phyloP scores from a whole-genome alignment of 2,329 filamentous ascomycete genomes.

The Penicillium thymicola region DNA sequence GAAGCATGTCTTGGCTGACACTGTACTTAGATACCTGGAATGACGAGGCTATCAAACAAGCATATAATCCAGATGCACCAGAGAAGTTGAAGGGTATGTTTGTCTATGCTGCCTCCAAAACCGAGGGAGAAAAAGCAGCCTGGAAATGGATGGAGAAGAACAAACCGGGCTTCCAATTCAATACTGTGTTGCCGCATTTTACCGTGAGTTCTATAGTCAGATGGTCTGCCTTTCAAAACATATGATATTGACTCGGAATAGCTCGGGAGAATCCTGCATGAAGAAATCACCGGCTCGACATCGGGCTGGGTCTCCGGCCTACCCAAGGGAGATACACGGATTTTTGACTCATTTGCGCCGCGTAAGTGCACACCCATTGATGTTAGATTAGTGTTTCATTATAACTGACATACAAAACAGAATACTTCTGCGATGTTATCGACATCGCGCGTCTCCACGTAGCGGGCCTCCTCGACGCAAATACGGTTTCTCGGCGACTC shows the following conservation, averaged over 20 bases:
- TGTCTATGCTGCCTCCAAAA: conserved; percentile 49
- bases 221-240: not conserved
- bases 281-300: conserved; percentile 24
- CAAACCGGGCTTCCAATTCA: conserved; percentile 45
- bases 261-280: conserved; percentile 36
- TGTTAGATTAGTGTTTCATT: not conserved
- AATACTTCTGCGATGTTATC: conserved; percentile 28
- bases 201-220: conserved; percentile 38
- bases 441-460: conserved; percentile 19
- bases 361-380: not conserved
- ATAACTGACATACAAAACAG: not conserved
- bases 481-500: conserved; percentile 2
- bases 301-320: conserved; percentile 11
- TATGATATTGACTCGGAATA: not conserved
- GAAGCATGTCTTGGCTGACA: not conserved
- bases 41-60: conserved; percentile 29
- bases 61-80: conserved; percentile 31
- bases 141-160: conserved; percentile 47
- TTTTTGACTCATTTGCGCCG: conserved; percentile 1
- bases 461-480: conserved; percentile 4
- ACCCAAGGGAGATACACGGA: conserved; percentile 1
- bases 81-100: conserved; percentile 23
- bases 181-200: conserved; percentile 37
- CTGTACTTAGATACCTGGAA: conserved; percentile 16
- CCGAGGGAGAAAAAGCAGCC: conserved; percentile 45